Base-by-base conservation (phyloP, 306 rosid species). In the Carpinus viminea region DNA sequence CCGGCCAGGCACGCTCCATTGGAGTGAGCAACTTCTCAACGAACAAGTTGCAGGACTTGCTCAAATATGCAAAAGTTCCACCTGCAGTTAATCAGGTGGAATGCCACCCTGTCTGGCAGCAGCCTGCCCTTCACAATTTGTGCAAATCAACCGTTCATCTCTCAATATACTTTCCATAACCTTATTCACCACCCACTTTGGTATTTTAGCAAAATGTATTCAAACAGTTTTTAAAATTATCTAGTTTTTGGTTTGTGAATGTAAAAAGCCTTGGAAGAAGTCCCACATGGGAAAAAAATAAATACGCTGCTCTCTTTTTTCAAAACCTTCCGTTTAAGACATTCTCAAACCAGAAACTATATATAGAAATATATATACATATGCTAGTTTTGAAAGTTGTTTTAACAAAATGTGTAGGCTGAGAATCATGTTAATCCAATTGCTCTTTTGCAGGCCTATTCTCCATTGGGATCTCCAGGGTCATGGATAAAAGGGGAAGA, bases 81-180 rank as follows among this genome's bases (percentile, higher is more conserved):
- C 97, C 97, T 28, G 93, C 97, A 51, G 97, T 90, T 20, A 84
- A 87, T 83, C 97, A 92, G 86, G 94, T 90, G 11, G 94, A 88
- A 81, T 85, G 89, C 73, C 89, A 85, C 57, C 86, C 89, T 53
- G 82, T 61, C 69, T 82, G 84, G 89, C 86, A 79, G 74, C 89
- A 85, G 51, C 80, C 77, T 60, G 72, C 77, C 46, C 86, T 82
- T 74, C 86, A 76, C 68, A 82, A 82, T 60, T 73, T 85, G 61
- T 82, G 97, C 89, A 90, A 79, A 83, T 92, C 93, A 4, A 80
- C 89, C 10, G 89, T 92, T 87, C 94, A 85, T 79, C 84, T 88
- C 78, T 34, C 93, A 55, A 93, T 92, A 82, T 52, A 51, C 78
- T 70, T 76, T 46, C 4, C 1, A 18, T n/a, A 55, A 41, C 45